Evolutionary conservation across 345 rosid genomes (phyloP).

Genomic region (Combretum micranthum): DNA sequence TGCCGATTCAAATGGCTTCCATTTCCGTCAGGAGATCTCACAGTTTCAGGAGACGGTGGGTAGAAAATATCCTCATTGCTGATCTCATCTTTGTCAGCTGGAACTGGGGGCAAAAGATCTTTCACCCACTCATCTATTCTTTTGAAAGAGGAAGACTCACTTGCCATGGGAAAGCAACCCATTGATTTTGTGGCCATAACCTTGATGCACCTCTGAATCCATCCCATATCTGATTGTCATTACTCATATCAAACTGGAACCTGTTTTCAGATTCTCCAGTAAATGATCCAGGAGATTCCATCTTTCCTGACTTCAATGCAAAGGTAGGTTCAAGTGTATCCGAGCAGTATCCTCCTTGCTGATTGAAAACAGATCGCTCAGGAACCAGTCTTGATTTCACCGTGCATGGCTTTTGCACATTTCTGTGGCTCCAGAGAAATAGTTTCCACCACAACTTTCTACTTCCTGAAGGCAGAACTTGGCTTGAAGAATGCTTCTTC

Average conservation of each 20-base stretch:
- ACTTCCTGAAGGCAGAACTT: slow-evolving; percentile 82
- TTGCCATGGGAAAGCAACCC: slow-evolving; percentile 64
- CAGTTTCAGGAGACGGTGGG: slow-evolving; percentile 45
- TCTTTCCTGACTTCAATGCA: slow-evolving; percentile 23
- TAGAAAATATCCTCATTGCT: slow-evolving; percentile 22
- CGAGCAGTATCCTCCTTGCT: slow-evolving; percentile 77
- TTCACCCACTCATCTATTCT: slow-evolving; percentile 85
- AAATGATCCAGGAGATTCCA: slow-evolving; percentile 39
- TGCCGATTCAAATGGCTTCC: slow-evolving; percentile 14
- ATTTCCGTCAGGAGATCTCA: slow-evolving; percentile 28
- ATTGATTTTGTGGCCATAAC: slow-evolving; percentile 63
- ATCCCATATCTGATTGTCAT: slow-evolving; percentile 26
- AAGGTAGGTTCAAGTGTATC: slow-evolving; percentile 58
- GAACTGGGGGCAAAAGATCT: slow-evolving; percentile 35
- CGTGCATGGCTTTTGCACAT: slow-evolving; percentile 40
- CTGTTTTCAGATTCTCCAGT: slow-evolving; percentile 34
- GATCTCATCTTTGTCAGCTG: slow-evolving; percentile 20
- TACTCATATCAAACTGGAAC: background rate
- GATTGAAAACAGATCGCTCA: slow-evolving; percentile 26
- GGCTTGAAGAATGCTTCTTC: slow-evolving; percentile 88
- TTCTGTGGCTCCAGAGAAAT: slow-evolving; percentile 94
- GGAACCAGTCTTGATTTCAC: slow-evolving; percentile 28
- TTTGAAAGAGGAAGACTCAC: slow-evolving; percentile 49
- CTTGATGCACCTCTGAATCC: slow-evolving; percentile 35
- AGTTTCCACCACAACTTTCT: slow-evolving; percentile 80